Evolutionary conservation across 129 eudicot genomes (phyloP).

Genomic region (Apium graveolens): DNA sequence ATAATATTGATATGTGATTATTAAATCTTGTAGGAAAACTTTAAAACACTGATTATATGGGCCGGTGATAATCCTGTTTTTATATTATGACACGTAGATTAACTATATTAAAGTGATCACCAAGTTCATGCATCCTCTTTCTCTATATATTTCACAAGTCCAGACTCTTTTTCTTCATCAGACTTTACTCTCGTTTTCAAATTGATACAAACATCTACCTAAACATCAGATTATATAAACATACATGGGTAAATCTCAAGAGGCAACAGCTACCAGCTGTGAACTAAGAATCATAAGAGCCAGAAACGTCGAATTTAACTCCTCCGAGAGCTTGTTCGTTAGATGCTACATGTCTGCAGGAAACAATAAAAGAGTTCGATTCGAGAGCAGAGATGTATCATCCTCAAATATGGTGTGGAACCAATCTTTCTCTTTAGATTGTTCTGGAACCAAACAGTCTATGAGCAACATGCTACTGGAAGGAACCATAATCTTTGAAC

Average conservation of each 20-base stretch:
- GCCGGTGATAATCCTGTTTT: neutral
- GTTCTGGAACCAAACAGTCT: conserved; percentile 39
- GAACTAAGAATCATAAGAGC: conserved; percentile 53
- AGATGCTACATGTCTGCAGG: conserved; percentile 61
- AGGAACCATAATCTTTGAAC: conserved; percentile 40
- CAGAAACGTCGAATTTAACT: conserved; percentile 32
- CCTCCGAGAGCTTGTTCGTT: conserved; percentile 34
- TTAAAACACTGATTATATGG: neutral
- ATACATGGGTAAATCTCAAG: conserved; percentile 27
- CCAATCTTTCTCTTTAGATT: conserved; percentile 44
- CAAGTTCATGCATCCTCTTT: neutral
- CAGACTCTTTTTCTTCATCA: neutral
- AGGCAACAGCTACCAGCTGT: conserved; percentile 29
- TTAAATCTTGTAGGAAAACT: too few species aligned
- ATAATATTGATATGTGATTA: too few species aligned
- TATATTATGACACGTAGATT: too few species aligned
- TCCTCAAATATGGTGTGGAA: conserved; percentile 35
- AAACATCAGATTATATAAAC: too few species aligned
- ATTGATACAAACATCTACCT: too few species aligned
- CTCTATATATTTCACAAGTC: neutral
- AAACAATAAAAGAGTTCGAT: conserved; percentile 40
- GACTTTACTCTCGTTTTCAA: neutral
- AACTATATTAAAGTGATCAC: too few species aligned
- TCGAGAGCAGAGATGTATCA: conserved; percentile 41
- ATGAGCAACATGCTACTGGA: conserved; percentile 28